Base-by-base conservation (phyloP, 176 grass and related monocot species). In the Oropetium thomaeum region DNA sequence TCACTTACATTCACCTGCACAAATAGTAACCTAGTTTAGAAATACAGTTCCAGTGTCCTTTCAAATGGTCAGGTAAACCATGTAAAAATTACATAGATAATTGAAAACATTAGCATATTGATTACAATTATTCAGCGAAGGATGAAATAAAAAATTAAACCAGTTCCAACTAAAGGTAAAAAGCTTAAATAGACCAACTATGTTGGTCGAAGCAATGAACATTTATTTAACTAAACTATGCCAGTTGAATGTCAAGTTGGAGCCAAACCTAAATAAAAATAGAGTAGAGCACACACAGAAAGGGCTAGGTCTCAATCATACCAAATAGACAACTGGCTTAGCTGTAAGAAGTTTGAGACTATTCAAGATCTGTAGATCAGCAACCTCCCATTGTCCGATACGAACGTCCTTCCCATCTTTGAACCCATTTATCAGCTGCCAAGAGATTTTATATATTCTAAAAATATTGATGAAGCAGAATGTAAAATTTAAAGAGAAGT, bases 1-100 rank as follows among this genome's bases (percentile, higher is more conserved):
- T 97, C 93, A 85, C 89, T 97, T 90, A 97, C 91, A 59, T 97
- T 97, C 62, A 97, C 93, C 93, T 97, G 74, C 39, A 93, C 80
- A 86, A 76, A 71, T 39, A 7, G 5, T 44, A 86, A 55, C 22
- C 1, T 47, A 49, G 12, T 73, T 47, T 35, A 52, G 81, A 5
- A 61, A 55, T 67, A 69, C 13, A 71, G 29, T 65, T 59, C 43
- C 5, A 51, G 13, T 65, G 37, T 68, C 44, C 47, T 63, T 47
- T 35, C 6, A 3, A 75, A 71, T 30, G 27, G 43, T 33, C 29
- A 29, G 27, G 40, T 37, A 59, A 66, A 52, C 27, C 34, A 58
- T n/a, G n/a, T n/a, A n/a, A n/a, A n/a, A n/a, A n/a, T n/a, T n/a
- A n/a, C n/a, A n/a, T n/a, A n/a, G n/a, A n/a, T n/a, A n/a, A n/a